Conservation (phyloP, 345 rosid genomes). For the Syzygium aromaticum region DNA sequence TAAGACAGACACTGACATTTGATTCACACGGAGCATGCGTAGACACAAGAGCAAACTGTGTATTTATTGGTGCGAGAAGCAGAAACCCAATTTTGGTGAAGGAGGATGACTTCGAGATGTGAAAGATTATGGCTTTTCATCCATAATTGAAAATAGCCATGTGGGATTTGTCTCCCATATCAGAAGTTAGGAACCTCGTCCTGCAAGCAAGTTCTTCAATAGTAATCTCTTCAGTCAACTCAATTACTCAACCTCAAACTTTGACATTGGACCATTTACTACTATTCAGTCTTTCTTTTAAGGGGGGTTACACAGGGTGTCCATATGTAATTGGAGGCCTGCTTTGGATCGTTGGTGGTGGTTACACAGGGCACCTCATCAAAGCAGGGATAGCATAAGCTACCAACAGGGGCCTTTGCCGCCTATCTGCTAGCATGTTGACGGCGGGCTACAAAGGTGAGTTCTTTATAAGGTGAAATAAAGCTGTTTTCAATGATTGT, state of each 20-base stretch:
- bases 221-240: background rate
- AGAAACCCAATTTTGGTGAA: background rate
- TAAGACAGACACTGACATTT: background rate
- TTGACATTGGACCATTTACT: background rate
- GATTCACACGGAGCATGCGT: background rate
- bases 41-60: background rate
- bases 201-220: background rate
- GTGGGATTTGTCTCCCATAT: background rate
- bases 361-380: too few species aligned
- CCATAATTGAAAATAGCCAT: background rate
- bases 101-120: background rate
- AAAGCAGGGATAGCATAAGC: too few species aligned
- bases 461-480: too few species aligned
- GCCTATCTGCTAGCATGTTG: too few species aligned
- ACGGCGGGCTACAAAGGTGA: too few species aligned
- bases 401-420: too few species aligned
- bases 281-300: background rate
- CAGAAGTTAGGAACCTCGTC: background rate
- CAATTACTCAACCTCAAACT: background rate
- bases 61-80: background rate
- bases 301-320: background rate
- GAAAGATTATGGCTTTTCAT: background rate
- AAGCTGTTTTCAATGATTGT: too few species aligned
- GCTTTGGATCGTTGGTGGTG: too few species aligned
- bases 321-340: too few species aligned